phyloP scores from a whole-genome alignment of 305 asterid genomes.

The Andrographis paniculata region DNA sequence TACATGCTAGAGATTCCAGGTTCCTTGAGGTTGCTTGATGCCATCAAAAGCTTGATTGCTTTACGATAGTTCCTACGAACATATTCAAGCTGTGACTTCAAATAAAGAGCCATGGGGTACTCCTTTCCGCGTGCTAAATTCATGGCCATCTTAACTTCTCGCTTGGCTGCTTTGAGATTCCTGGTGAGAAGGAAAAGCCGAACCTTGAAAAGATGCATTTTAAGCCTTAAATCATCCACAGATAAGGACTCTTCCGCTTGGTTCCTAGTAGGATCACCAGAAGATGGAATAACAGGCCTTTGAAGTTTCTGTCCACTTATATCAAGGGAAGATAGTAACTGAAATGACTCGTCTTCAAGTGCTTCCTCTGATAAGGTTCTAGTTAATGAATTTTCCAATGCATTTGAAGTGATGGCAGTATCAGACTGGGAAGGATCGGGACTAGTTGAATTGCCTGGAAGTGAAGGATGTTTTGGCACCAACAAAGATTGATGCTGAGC shows the following conservation, averaged over 20 bases:
- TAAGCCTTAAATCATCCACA: constrained; percentile 58
- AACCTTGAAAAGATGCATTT: constrained; percentile 81
- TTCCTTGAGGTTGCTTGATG: constrained; percentile 54
- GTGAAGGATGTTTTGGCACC: constrained; percentile 41
- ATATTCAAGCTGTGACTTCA: constrained; percentile 93
- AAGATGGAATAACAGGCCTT: constrained; percentile 47
- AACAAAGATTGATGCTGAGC: constrained; percentile 38
- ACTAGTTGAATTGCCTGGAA: constrained; percentile 35
- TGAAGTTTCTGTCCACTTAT: constrained; percentile 44
- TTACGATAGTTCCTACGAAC: constrained; percentile 78
- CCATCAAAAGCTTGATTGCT: constrained; percentile 85
- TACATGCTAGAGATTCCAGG: constrained; percentile 67
- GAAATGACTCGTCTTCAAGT: constrained; percentile 71
- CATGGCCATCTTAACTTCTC: constrained; percentile 93
- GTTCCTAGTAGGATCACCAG: constrained; percentile 43
- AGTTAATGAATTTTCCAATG: constrained; percentile 52
- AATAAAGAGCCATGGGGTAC: constrained; percentile 65
- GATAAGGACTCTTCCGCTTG: constrained; percentile 61
- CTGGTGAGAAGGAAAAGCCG: constrained; percentile 67
- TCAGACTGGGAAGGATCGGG: constrained; percentile 51
- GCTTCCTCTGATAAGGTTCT: constrained; percentile 73
- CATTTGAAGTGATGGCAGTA: constrained; percentile 34
- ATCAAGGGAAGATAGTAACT: constrained; percentile 56
- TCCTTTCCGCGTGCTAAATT: constrained; percentile 85
- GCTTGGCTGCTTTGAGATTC: constrained; percentile 88